A percentile compares a stretch with the other conserved stretches of the same genome.
Evolutionary conservation across 805 yeast genomes (phyloP).

Genomic region (Candida railenensis): DNA sequence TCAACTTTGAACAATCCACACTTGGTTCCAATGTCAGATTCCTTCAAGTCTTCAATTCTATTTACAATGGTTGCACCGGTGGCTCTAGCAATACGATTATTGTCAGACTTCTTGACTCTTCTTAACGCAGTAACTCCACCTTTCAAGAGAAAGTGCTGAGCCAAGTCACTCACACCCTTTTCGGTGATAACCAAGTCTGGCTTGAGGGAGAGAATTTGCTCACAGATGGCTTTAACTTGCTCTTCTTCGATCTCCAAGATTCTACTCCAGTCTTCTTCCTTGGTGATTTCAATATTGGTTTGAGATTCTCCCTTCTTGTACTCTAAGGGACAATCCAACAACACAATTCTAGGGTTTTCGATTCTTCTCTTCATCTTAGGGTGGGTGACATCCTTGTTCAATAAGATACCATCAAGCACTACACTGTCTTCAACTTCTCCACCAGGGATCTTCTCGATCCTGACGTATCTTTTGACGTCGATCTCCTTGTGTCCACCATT

Average conservation of each 20-base stretch:
- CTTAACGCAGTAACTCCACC: constrained; percentile 92
- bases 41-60: constrained; percentile 91
- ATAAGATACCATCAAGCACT: constrained; percentile 86
- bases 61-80: constrained; percentile 97
- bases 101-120: constrained; percentile 93
- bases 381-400: constrained; percentile 97
- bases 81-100: constrained; percentile 94
- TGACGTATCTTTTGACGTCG: constrained; percentile 88
- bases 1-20: constrained; percentile 94
- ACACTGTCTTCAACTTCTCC: constrained; percentile 90
- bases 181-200: constrained; percentile 97
- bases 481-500: constrained; percentile 70
- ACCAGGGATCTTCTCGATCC: constrained; percentile 96
- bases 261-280: constrained; percentile 95
- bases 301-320: constrained; percentile 99
- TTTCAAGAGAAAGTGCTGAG: constrained; percentile 92
- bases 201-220: constrained; percentile 74
- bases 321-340: constrained; percentile 95
- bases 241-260: constrained; percentile 96
- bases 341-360: constrained; percentile 82
- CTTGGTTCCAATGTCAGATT: constrained; percentile 80
- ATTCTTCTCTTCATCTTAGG: constrained; percentile 94
- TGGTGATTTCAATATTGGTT: constrained; percentile 94
- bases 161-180: constrained; percentile 96
- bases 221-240: constrained; percentile 86